Base-by-base conservation (phyloP, 306 rosid species). In the Cucurbita ficifolia region DNA sequence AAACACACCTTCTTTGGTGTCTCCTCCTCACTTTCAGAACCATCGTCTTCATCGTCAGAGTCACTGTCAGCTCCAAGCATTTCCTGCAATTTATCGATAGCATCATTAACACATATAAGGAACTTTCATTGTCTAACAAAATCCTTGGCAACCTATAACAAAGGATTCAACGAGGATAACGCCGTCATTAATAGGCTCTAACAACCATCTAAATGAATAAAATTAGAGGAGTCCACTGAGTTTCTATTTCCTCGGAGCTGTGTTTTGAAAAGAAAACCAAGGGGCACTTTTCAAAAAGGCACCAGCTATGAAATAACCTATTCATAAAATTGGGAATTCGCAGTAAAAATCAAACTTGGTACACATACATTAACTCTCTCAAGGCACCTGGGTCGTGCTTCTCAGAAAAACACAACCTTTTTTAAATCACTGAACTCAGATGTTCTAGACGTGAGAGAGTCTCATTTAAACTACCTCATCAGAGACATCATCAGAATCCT, bases 1-100 rank as follows among this genome's bases (percentile, higher is more conserved):
- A 14, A 19, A 21, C 35, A 56, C 78, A 88, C 98, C 96, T 90
- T 90, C 80, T 86, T 85, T 2, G 88, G 86, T 61, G 92, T 86
- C 73, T 76, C 82, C 19, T 81, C 87, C 0, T 85, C 89, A 19
- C 70, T 52, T 0, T 60, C 84, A 0, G 7, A 10, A 10, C n/a
- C 52, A 19, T 73, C 90, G 1, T 76, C 85, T 1, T 81, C 86
- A 1, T 75, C 78, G 46, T 73, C 89, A 75, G 79, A 51, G 33
- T 76, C 84, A 7, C 73, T 21, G 39, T 21, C 72, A 5, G 60
- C 88, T 39, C 78, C 86, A 50, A 77, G 67, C 79, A 77, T 73
- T 51, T 83, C 87, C 98, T 92, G 51, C 24, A 5, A n/a, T 19
- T 39, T 2, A 21, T 65, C 36, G 45, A 45, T 39, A 40, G 16